phyloP scores from a whole-genome alignment of 2,329 filamentous ascomycete genomes.

The Trichoderma pleuroti region DNA sequence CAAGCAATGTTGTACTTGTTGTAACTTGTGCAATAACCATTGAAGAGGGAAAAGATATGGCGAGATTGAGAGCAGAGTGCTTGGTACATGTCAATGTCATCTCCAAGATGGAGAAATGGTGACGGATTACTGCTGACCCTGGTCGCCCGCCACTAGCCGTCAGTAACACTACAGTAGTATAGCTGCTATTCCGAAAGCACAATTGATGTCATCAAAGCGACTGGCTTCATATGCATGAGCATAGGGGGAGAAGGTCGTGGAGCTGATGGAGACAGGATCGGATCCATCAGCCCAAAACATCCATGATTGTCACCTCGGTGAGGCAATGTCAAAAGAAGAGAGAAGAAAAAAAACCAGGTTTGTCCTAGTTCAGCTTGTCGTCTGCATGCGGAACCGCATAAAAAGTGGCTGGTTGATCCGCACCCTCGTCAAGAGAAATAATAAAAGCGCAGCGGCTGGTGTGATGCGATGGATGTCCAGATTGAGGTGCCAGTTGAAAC shows the following conservation, averaged over 20 bases:
- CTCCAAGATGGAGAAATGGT: not conserved
- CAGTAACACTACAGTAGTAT: not conserved
- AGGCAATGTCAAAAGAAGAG: not conserved
- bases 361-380: not conserved
- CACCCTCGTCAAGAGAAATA: not conserved
- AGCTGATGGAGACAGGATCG: not conserved
- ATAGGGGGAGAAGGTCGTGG: not conserved
- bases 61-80: not conserved
- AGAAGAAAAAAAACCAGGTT: not conserved
- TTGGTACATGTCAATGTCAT: not conserved
- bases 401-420: slow-evolving; percentile 6
- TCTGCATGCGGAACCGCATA: slow-evolving; percentile 12
- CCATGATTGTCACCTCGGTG: not conserved
- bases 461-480: not conserved
- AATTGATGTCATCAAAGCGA: not conserved
- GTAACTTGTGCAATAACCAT: not conserved
- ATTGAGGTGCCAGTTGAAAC: not conserved
- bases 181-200: not conserved
- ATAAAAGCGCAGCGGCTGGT: not conserved
- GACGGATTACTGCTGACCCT: not conserved
- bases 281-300: not conserved
- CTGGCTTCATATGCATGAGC: not conserved
- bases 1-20: not conserved
- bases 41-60: not conserved
- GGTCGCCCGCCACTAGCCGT: not conserved